phyloP scores from a whole-genome alignment of 2,329 filamentous ascomycete species.

The Pseudopithomyces chartarum region DNA sequence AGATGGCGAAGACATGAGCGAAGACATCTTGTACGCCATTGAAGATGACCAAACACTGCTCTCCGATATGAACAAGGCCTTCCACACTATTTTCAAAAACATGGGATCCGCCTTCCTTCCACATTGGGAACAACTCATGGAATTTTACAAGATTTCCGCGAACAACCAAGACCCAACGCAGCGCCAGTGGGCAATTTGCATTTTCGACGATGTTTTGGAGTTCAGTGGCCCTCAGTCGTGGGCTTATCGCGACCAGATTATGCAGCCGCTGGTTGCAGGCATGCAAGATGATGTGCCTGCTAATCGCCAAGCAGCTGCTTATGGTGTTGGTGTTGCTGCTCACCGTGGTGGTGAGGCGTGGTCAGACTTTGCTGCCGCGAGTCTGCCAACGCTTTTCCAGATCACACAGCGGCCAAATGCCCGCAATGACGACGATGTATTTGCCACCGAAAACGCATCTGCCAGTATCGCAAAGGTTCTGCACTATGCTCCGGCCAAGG shows the following conservation, averaged over 20 bases:
- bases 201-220: constrained; percentile 96
- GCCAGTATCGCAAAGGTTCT: constrained; percentile 96
- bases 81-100: constrained; percentile 98
- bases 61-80: constrained; percentile 99
- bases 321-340: constrained; percentile 93
- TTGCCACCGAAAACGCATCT: constrained; percentile 96
- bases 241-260: constrained; percentile 83
- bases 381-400: constrained; percentile 82
- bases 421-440: constrained; percentile 89
- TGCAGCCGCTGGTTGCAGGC: constrained; percentile 83
- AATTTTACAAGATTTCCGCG: constrained; percentile 85
- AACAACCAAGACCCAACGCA: constrained; percentile 83
- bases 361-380: constrained; percentile 83
- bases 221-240: constrained; percentile 91
- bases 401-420: constrained; percentile 81
- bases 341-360: constrained; percentile 87
- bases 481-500: constrained; percentile 80
- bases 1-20: constrained; percentile 86
- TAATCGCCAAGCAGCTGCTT: constrained; percentile 93
- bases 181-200: constrained; percentile 98
- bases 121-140: constrained; percentile 83
- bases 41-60: constrained; percentile 96
- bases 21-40: constrained; percentile 86
- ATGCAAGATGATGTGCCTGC: constrained; percentile 85
- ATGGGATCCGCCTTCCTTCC: constrained; percentile 83